Evolutionary conservation across 2,329 filamentous ascomycete species (phyloP), one percentile per base, ranked within the genome.

Genomic region (Scedosporium boydii): DNA sequence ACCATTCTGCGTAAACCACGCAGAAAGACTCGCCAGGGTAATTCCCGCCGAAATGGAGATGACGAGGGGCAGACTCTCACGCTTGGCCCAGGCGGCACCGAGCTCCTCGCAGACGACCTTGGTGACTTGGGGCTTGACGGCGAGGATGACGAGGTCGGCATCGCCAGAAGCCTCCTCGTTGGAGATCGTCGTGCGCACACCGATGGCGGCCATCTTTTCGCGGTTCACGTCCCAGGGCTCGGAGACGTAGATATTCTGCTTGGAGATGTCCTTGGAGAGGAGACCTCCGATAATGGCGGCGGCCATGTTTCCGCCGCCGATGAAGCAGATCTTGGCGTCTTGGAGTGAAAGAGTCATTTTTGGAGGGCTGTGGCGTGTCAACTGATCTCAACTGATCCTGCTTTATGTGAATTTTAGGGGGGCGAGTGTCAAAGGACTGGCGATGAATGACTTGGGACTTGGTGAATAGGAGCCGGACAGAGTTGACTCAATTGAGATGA

Each of bases 171-270:
- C 78, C 63, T 80, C 79, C 66, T 70, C 69, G 69, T 80, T 81
- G 66, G 76, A 76, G 1, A 73, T 73, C 3, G 78, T 80, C 61
- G 78, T 79, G 65, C 70, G 72, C 60, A 81, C 79, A 60, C 79
- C 79, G 4, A 75, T 67, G 1, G 73, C 74, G 41, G 70, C 73
- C 70, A 81, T 77, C 74, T 81, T 81, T 60, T 74, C 70, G 62
- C 79, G 76, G 75, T 81, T 82, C 62, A 80, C 79, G 3, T 81
- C 78, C 78, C 78, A 81, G 1, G 79, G 79, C 71, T 81, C 79
- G 3, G 79, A 74, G 62, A 81, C 79, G 69, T 67, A 72, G 69
- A 82, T 76, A 71, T 79, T 75, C 61, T 73, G 68, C 68, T 76
- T 75, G 66, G 73, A 63, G 67, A 77, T 75, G 69, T 74, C 73